Conservation (phyloP, 192 early-diverging fungal genomes). For the Backusella circina region DNA sequence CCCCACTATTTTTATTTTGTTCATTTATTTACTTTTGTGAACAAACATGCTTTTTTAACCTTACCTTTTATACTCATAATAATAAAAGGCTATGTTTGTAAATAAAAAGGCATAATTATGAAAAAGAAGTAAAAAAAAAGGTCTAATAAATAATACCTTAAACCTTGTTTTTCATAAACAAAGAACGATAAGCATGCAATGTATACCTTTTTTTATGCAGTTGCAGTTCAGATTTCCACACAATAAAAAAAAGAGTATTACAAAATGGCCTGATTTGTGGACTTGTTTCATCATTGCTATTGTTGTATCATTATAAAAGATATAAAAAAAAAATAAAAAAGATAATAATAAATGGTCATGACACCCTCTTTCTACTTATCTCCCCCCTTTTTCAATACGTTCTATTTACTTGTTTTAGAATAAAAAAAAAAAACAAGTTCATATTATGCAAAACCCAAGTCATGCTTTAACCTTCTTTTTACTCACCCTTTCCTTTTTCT, state of each 20-base stretch:
- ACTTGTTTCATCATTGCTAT: not conserved
- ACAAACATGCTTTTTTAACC: not conserved
- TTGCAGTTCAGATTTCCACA: conserved; percentile 2
- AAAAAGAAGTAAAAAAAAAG: not conserved
- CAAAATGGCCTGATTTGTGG: not conserved
- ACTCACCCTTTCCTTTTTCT: not conserved
- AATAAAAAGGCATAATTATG: not conserved
- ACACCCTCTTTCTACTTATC: not conserved
- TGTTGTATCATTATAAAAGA: not conserved
- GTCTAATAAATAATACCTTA: not conserved
- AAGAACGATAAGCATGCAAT: conserved; percentile 1
- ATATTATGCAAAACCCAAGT: not conserved
- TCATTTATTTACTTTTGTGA: not conserved
- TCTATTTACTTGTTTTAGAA: not conserved
- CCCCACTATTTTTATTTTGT: not conserved
- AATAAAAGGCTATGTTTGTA: not conserved
- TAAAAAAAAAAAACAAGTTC: not conserved
- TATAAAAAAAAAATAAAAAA: not conserved
- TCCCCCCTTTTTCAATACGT: not conserved
- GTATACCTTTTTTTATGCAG: not conserved
- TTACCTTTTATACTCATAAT: not conserved
- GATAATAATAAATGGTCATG: not conserved
- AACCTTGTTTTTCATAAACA: not conserved
- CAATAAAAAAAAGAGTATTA: not conserved
- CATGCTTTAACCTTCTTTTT: not conserved